phyloP scores from a whole-genome alignment of 2,329 filamentous ascomycete genomes.

The Verruconis gallopava region DNA sequence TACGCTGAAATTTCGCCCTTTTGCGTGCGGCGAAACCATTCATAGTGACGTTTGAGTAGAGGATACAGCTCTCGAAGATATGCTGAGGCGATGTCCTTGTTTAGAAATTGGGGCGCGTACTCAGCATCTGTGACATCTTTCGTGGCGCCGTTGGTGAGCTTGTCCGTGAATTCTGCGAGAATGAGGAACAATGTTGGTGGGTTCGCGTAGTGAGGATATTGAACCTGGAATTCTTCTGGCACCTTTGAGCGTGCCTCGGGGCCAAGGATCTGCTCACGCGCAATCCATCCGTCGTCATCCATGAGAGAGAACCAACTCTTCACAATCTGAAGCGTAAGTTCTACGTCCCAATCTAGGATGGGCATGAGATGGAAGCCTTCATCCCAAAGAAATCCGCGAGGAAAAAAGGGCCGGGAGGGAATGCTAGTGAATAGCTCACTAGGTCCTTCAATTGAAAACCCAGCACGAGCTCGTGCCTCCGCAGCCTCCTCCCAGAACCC shows the following conservation, averaged over 20 bases:
- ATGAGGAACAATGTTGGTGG: slow-evolving; percentile 86
- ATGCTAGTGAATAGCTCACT: slow-evolving; percentile 80
- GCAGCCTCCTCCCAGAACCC: slow-evolving; percentile 88
- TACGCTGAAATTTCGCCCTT: slow-evolving; percentile 80
- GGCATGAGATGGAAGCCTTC: slow-evolving; percentile 89
- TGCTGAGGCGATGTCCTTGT: slow-evolving; percentile 51
- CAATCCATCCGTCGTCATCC: slow-evolving; percentile 94
- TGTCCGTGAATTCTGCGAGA: slow-evolving; percentile 67
- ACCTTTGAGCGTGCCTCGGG: slow-evolving; percentile 82
- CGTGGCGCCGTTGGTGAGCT: slow-evolving; percentile 37
- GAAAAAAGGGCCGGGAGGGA: slow-evolving; percentile 85
- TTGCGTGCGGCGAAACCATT: slow-evolving; percentile 89
- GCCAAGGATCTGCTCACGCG: slow-evolving; percentile 84
- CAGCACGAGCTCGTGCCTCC: slow-evolving; percentile 54
- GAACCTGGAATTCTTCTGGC: slow-evolving; percentile 74
- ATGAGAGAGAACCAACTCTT: slow-evolving; percentile 90
- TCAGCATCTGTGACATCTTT: slow-evolving; percentile 18
- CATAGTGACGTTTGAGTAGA: slow-evolving; percentile 74
- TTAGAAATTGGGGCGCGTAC: slow-evolving; percentile 39
- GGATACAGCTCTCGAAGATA: slow-evolving; percentile 70
- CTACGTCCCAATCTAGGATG: slow-evolving; percentile 82
- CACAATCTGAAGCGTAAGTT: slow-evolving; percentile 72
- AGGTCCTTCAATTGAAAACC: slow-evolving; percentile 61
- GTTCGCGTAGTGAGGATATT: slow-evolving; percentile 94
- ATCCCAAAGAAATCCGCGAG: slow-evolving; percentile 91